A percentile compares a stretch with the other conserved stretches of the same genome.
Evolutionary conservation across 176 grass and related monocot species (phyloP).

Genomic region (Puya raimondii): DNA sequence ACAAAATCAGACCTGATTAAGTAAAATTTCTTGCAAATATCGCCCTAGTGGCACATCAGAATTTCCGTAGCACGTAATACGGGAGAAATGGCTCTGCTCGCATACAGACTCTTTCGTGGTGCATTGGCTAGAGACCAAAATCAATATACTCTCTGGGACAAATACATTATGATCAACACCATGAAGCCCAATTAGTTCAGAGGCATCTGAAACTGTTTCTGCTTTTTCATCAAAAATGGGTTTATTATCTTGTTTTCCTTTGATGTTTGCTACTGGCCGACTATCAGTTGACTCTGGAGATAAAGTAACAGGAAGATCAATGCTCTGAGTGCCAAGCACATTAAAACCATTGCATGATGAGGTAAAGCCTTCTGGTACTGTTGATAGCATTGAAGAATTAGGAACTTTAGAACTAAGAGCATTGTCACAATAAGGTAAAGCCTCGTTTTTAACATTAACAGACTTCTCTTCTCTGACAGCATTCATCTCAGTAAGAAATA

Average conservation of each 20-base stretch:
- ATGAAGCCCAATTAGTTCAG: slow-evolving; percentile 16
- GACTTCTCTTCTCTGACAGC: slow-evolving; percentile 29
- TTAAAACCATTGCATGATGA: background rate
- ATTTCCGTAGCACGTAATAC: slow-evolving; percentile 73
- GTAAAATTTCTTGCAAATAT: slow-evolving; percentile 67
- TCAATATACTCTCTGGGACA: slow-evolving; percentile 69
- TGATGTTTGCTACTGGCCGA: slow-evolving; percentile 3
- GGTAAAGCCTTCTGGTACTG: slow-evolving; percentile 16
- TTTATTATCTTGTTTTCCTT: slow-evolving; percentile 2
- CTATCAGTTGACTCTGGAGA: slow-evolving; percentile 10
- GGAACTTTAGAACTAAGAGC: background rate
- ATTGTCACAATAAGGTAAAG: background rate
- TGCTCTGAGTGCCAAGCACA: slow-evolving; percentile 26
- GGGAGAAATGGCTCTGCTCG: slow-evolving; percentile 56
- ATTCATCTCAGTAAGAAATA: slow-evolving; percentile 46
- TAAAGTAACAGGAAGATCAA: slow-evolving; percentile 43
- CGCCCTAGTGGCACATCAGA: slow-evolving; percentile 68
- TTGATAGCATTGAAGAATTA: background rate
- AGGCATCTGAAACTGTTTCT: background rate
- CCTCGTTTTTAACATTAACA: background rate
- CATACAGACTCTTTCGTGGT: slow-evolving; percentile 44
- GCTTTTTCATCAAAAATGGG: slow-evolving; percentile 7
- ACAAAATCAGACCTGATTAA: slow-evolving; percentile 39
- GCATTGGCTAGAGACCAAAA: slow-evolving; percentile 74
- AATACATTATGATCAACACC: slow-evolving; percentile 22